A percentile compares a stretch with the other conserved stretches of the same genome.
These are phyloP conservation scores for Arabidopsis lyrata DNA, from an alignment of 441 rosid genomes.

Conservation along the genomic window DNA sequence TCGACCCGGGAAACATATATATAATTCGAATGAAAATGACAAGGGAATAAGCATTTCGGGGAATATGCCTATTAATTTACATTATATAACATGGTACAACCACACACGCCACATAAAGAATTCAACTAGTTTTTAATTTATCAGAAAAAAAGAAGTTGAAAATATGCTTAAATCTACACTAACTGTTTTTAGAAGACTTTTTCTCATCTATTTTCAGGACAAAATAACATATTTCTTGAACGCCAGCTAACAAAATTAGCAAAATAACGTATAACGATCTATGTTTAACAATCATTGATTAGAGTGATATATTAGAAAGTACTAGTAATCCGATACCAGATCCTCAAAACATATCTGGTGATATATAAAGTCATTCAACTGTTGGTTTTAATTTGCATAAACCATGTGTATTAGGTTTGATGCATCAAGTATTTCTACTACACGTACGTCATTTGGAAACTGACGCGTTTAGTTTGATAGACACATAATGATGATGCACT, in stretches of 20 bases:
- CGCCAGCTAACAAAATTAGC: background rate
- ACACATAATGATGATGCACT: background rate
- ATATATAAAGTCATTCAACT: background rate
- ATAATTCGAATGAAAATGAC: slow-evolving; percentile 39
- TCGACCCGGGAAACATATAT: background rate
- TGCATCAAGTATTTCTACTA: too few species aligned
- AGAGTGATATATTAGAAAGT: too few species aligned
- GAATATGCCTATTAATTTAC: slow-evolving; percentile 39
- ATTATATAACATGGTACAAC: slow-evolving; percentile 44
- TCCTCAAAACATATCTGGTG: background rate
- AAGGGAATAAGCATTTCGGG: slow-evolving; percentile 33
- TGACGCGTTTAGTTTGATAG: background rate
- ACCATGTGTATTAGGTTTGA: background rate
- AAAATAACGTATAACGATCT: background rate
- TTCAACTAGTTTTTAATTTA: slow-evolving; percentile 24
- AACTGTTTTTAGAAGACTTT: background rate
- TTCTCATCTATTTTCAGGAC: slow-evolving; percentile 3
- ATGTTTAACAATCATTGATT: too few species aligned
- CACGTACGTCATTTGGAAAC: too few species aligned
- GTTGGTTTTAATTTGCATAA: too few species aligned
- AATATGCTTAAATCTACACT: background rate
- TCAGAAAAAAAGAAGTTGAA: background rate
- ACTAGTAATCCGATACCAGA: background rate
- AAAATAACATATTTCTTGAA: slow-evolving; percentile 11
- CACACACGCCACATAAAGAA: slow-evolving; percentile 40